Base-by-base conservation (phyloP, 192 early-diverging fungal species). In the Umbelopsis ramanniana region DNA sequence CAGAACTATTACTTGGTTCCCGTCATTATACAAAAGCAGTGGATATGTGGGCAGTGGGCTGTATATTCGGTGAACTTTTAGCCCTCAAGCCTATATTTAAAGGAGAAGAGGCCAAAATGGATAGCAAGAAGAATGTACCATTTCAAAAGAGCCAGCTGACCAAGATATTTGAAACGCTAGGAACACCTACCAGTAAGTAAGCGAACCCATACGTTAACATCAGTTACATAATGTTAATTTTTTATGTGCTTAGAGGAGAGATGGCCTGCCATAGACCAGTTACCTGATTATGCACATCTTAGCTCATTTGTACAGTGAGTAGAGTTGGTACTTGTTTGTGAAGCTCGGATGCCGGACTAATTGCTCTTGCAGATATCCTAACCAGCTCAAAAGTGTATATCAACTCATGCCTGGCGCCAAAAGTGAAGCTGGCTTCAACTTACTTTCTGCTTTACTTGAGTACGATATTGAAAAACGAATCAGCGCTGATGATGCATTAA, bases 1-100 rank as follows among this genome's bases (percentile, higher is more conserved):
- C 97, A 0, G 96, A 97, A 76, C 76, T 99, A 23, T 78, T 99
- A 37, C 83, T 97, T 2, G 95, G 97, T 12, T 90, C 91, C 1
- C 81, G 90, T n/a, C 89, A 88, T 73, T 99, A 99, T 80, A 95
- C 94, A 21, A 92, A 88, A 24, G 94, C 96, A 0, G 83, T 86
- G 7, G 85, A 84, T 48, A 81, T 78, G 55, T 94, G 94, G 94
- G 94, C 96, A 3, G 86, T 93, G 1, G 97, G 96, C 6, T 99
- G 96, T 79, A 97, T 99, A 21, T 95, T 97, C 86, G 95, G 89
- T 29, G 97, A 98, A 73, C 87, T 98, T 79, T 79, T 98, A 52
- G 84, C 85, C 0, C 77, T 91, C 55, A 83, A 85, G 17, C 96
- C 97, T 2, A 89, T 98, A 14, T 92, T 98, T 66, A 95, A 95